phyloP scores from a whole-genome alignment of 208 protist species.

The Trypanosoma brucei region DNA sequence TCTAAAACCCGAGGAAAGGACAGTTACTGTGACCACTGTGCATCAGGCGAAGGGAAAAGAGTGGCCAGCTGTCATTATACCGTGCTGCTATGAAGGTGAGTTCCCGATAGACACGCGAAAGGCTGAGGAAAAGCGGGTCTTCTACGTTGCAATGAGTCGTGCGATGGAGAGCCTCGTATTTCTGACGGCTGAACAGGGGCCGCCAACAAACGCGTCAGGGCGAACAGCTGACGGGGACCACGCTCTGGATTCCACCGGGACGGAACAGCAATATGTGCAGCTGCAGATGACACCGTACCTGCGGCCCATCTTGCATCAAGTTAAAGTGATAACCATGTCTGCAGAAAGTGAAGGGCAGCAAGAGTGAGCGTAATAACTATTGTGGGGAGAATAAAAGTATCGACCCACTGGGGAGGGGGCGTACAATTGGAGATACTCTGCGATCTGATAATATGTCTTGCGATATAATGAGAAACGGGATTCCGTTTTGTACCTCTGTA shows the following conservation, averaged over 20 bases:
- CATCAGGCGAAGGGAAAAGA: conserved; percentile 86
- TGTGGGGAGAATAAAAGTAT: not conserved
- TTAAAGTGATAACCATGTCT: conserved; percentile 16
- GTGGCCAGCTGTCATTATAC: conserved; percentile 78
- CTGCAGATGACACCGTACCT: conserved; percentile 51
- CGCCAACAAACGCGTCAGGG: not conserved
- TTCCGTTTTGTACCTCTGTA: no score
- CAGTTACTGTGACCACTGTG: conserved; percentile 68
- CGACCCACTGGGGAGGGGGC: no score
- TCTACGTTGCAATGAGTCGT: conserved; percentile 87
- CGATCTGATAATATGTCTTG: no score
- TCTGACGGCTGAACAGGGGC: conserved; percentile 39
- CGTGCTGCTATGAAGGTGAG: conserved; percentile 70
- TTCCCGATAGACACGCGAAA: conserved; percentile 49
- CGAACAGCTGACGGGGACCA: not conserved
- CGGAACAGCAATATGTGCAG: conserved; percentile 2
- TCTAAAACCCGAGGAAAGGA: not conserved
- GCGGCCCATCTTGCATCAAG: conserved; percentile 11
- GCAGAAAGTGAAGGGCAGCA: conserved; percentile 13
- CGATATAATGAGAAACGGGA: no score
- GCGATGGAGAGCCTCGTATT: conserved; percentile 73
- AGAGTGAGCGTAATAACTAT: not conserved
- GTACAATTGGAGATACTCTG: no score
- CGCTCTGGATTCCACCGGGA: not conserved
- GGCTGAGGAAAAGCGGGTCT: conserved; percentile 76